phyloP scores from a whole-genome alignment of 306 rosid genomes.

The Prunus kanzakura region DNA sequence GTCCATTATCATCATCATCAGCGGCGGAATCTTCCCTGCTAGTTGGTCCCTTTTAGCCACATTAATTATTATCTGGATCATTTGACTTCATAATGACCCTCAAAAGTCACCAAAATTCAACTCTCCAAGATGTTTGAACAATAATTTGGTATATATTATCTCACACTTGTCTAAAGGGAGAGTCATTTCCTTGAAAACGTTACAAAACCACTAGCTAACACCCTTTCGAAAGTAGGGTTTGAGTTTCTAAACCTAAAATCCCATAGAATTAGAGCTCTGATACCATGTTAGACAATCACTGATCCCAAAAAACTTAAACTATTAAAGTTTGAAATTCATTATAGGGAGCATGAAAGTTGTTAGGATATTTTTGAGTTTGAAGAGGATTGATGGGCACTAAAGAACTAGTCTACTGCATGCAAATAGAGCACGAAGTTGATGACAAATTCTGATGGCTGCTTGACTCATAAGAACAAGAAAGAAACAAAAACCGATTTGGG shows the following conservation, averaged over 20 bases:
- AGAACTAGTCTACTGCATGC: constrained; percentile 4
- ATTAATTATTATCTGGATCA: constrained; percentile 8
- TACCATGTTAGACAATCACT: background rate
- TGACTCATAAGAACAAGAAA: background rate
- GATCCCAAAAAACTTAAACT: too few species aligned
- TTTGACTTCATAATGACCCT: constrained; percentile 1
- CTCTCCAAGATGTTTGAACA: background rate
- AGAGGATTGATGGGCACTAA: background rate
- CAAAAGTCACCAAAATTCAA: constrained; percentile 1
- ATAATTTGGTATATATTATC: background rate
- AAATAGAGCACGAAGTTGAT: background rate
- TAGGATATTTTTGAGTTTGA: background rate
- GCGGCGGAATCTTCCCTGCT: constrained; percentile 19
- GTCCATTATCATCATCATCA: constrained; percentile 16
- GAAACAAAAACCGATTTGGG: background rate
- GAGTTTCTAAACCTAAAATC: too few species aligned
- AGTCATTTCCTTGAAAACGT: background rate
- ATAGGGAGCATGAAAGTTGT: background rate
- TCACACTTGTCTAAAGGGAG: background rate
- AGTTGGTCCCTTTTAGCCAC: background rate
- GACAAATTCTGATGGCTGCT: background rate
- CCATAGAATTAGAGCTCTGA: background rate
- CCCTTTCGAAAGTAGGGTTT: background rate
- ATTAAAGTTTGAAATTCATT: background rate
- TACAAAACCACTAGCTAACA: background rate